A percentile compares a stretch with the other conserved stretches of the same genome.
These are phyloP conservation scores for Colletotrichum brevisporum DNA, from an alignment of 2,329 filamentous ascomycete genomes.

Conservation along the genomic window DNA sequence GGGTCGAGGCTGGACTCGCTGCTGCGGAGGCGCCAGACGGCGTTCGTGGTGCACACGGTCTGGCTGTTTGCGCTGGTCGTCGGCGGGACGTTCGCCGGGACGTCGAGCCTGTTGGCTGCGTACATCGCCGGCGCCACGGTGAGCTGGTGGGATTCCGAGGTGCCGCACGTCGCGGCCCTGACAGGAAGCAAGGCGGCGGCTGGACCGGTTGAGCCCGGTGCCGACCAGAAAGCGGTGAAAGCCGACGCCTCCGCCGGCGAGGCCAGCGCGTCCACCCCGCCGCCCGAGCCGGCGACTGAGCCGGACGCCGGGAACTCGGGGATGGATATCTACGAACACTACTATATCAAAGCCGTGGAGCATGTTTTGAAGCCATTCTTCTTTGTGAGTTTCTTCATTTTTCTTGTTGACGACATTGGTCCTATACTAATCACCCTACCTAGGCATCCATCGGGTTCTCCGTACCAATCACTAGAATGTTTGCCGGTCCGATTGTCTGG, in stretches of 20 bases:
- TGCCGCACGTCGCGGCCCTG: constrained; percentile 43
- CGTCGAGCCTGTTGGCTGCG: constrained; percentile 73
- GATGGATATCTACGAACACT: constrained; percentile 53
- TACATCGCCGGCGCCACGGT: constrained; percentile 73
- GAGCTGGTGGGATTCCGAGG: constrained; percentile 70
- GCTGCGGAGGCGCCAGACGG: constrained; percentile 50
- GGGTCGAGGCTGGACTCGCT: constrained; percentile 44
- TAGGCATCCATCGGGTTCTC: constrained; percentile 80
- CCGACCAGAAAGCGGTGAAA: neutral
- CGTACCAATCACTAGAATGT: constrained; percentile 81
- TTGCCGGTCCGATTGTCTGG: constrained; percentile 75
- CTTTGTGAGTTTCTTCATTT: constrained; percentile 71
- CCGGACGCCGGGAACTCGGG: constrained; percentile 11
- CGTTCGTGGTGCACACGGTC: constrained; percentile 62
- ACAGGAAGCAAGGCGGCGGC: neutral
- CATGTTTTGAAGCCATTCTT: constrained; percentile 78
- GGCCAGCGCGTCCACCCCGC: neutral
- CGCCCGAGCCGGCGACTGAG: neutral
- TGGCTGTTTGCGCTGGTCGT: constrained; percentile 65
- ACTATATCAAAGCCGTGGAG: constrained; percentile 56
- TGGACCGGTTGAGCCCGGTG: neutral
- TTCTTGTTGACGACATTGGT: neutral
- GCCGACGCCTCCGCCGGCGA: neutral
- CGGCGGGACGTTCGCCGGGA: constrained; percentile 71
- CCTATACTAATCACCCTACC: constrained; percentile 41